Percentiles rank a stretch among this genome's conserved stretches.
phyloP scores from a whole-genome alignment of 2,329 filamentous ascomycete genomes.

The Ceratocystiopsis minuta region DNA sequence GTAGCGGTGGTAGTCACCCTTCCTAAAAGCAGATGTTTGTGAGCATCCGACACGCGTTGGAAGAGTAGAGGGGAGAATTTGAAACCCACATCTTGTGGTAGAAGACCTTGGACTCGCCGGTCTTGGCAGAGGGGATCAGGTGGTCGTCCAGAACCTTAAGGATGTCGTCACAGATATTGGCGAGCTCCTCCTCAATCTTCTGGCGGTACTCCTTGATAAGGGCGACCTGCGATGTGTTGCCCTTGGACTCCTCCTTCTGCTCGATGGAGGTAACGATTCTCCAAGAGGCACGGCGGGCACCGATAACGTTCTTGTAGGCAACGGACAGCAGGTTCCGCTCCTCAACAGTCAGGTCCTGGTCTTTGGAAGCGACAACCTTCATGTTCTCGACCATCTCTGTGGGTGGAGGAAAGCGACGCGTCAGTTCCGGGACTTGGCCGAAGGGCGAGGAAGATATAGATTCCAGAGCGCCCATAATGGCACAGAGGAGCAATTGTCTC shows the following conservation, averaged over 20 bases:
- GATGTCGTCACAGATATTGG: slow-evolving; percentile 94
- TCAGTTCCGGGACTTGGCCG: too few species aligned
- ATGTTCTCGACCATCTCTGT: slow-evolving; percentile 99
- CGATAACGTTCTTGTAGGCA: slow-evolving; percentile 98
- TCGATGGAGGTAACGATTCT: slow-evolving; percentile 97
- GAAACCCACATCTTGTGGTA: slow-evolving; percentile 86
- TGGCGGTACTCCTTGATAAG: slow-evolving; percentile 96
- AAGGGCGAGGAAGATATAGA: too few species aligned
- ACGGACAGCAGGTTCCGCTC: slow-evolving; percentile 95
- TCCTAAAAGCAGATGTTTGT: slow-evolving; percentile 38
- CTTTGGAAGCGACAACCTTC: slow-evolving; percentile 89
- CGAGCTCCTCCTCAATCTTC: slow-evolving; percentile 92
- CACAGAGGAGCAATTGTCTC: not conserved
- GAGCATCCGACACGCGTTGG: slow-evolving; percentile 3
- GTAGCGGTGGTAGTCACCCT: slow-evolving; percentile 98
- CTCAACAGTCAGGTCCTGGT: slow-evolving; percentile 71
- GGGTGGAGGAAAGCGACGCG: slow-evolving; percentile 2
- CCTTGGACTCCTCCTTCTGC: slow-evolving; percentile 99
- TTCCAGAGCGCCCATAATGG: too few species aligned
- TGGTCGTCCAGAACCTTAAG: slow-evolving; percentile 84
- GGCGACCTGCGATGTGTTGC: slow-evolving; percentile 74
- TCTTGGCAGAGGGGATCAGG: slow-evolving; percentile 83
- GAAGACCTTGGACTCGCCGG: slow-evolving; percentile 96
- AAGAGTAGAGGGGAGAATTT: not conserved
- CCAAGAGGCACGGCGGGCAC: slow-evolving; percentile 91